Percentiles rank a stretch among this genome's conserved stretches.
Evolutionary conservation across 2,329 filamentous ascomycete genomes (phyloP).

Genomic region (Arthrobotrys sinensis): DNA sequence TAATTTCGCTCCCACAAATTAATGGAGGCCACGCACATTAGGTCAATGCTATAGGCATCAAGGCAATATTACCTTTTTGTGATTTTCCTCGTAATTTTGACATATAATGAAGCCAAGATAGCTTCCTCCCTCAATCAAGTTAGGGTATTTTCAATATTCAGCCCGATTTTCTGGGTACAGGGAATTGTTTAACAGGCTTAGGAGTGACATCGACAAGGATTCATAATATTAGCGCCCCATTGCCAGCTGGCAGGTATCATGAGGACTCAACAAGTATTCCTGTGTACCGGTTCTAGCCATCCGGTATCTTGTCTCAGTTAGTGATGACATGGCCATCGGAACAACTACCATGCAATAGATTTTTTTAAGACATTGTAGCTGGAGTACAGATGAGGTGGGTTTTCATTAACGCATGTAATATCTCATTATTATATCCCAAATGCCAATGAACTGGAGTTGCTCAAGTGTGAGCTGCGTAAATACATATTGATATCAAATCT

Average conservation of each 20-base stretch:
- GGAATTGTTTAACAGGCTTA: constrained; percentile 1
- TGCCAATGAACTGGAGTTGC: neutral
- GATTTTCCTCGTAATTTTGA: neutral
- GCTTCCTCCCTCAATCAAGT: neutral
- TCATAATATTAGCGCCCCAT: constrained; percentile 17
- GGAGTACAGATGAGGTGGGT: neutral
- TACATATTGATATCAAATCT: constrained; percentile 20
- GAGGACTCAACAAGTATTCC: constrained; percentile 23
- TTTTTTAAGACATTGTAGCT: neutral
- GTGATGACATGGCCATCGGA: constrained; percentile 25
- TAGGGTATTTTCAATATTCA: neutral
- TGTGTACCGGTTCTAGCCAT: constrained; percentile 23
- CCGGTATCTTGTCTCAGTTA: neutral
- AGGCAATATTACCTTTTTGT: neutral
- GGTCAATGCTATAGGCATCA: neutral
- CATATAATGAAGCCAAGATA: neutral
- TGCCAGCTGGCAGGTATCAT: constrained; percentile 29
- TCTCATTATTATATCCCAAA: neutral
- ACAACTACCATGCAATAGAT: neutral
- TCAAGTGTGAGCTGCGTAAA: constrained; percentile 19
- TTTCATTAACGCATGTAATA: neutral
- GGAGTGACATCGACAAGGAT: constrained; percentile 16
- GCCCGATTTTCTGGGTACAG: constrained; percentile 7
- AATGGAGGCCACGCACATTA: neutral
- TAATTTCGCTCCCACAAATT: too few species aligned